A percentile compares a stretch with the other conserved stretches of the same genome.
phyloP scores from a whole-genome alignment of 1,284 basidiomycete genomes.

The Earliella scabrosa region DNA sequence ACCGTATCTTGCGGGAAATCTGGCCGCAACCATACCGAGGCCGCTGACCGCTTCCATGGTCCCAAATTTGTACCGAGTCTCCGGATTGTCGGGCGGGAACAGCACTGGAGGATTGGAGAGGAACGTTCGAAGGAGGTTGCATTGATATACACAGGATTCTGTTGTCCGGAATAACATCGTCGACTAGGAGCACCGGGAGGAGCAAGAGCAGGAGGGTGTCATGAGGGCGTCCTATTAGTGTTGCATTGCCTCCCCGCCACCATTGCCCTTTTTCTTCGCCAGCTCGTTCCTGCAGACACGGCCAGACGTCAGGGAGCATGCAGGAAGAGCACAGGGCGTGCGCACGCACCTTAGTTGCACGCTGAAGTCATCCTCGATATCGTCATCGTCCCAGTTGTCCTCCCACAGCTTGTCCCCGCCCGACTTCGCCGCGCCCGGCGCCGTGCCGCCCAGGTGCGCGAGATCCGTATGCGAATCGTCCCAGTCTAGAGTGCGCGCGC shows the following conservation, averaged over 20 bases:
- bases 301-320: neutral
- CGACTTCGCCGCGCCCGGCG: slow-evolving; percentile 73
- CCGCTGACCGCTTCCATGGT: too few species aligned
- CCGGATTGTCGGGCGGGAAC: too few species aligned
- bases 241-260: slow-evolving; percentile 56
- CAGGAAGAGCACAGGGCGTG: neutral
- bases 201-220: too few species aligned
- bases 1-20: too few species aligned
- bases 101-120: too few species aligned
- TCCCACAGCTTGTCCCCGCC: slow-evolving; percentile 93
- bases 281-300: slow-evolving; percentile 58
- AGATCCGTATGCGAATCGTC: slow-evolving; percentile 83
- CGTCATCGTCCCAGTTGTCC: slow-evolving; percentile 99
- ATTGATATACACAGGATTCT: too few species aligned
- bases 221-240: slow-evolving; percentile 38
- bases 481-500: slow-evolving; percentile 66
- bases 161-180: too few species aligned
- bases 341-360: slow-evolving; percentile 84
- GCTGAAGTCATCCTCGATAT: slow-evolving; percentile 97
- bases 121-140: too few species aligned
- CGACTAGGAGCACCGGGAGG: too few species aligned
- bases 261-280: slow-evolving; percentile 56
- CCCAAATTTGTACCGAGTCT: too few species aligned
- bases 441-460: slow-evolving; percentile 72
- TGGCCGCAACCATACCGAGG: too few species aligned